These are phyloP conservation scores for Cladorrhinum sp. DNA, from an alignment of 2,329 filamentous ascomycete genomes.

Conservation along the genomic window DNA sequence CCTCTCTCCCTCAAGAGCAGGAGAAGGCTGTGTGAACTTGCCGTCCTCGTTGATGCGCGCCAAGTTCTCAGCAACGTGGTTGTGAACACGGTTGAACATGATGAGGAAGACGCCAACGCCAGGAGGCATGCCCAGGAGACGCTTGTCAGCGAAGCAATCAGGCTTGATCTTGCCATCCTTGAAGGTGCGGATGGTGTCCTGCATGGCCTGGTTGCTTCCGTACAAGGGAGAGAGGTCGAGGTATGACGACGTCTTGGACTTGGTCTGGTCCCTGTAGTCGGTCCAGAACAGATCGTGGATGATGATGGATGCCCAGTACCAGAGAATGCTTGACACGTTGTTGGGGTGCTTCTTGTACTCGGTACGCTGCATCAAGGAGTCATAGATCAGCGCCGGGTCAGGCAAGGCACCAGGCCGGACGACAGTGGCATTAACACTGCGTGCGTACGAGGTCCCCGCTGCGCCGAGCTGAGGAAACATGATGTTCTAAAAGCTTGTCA, in stretches of 20 bases:
- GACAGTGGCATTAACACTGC: conserved; percentile 58
- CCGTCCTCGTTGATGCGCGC: conserved; percentile 82
- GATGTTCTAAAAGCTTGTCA: conserved; percentile 49
- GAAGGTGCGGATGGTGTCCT: conserved; percentile 66
- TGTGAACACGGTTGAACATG: conserved; percentile 85
- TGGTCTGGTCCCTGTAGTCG: conserved; percentile 56
- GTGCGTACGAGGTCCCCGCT: conserved; percentile 64
- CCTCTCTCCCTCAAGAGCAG: conserved; percentile 47
- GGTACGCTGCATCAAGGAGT: conserved; percentile 56
- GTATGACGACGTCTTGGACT: conserved; percentile 67
- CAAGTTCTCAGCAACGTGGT: conserved; percentile 75
- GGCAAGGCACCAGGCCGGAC: conserved; percentile 63
- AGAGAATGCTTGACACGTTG: conserved; percentile 68
- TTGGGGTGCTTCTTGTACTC: conserved; percentile 61
- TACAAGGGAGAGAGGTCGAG: conserved; percentile 71
- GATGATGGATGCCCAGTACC: conserved; percentile 70
- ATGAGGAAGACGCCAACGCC: conserved; percentile 68
- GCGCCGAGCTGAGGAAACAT: conserved; percentile 63
- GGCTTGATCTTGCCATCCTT: conserved; percentile 69
- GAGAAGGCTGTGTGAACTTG: conserved; percentile 66
- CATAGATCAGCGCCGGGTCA: conserved; percentile 62
- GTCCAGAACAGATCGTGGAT: conserved; percentile 75
- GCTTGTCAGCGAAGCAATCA: conserved; percentile 68
- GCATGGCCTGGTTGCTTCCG: conserved; percentile 64
- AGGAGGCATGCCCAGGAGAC: conserved; percentile 67